Percentiles rank a stretch among this genome's conserved stretches.
These are phyloP conservation scores for Salicornia ramosissima DNA, from an alignment of 148 eudicot species.

Conservation along the genomic window DNA sequence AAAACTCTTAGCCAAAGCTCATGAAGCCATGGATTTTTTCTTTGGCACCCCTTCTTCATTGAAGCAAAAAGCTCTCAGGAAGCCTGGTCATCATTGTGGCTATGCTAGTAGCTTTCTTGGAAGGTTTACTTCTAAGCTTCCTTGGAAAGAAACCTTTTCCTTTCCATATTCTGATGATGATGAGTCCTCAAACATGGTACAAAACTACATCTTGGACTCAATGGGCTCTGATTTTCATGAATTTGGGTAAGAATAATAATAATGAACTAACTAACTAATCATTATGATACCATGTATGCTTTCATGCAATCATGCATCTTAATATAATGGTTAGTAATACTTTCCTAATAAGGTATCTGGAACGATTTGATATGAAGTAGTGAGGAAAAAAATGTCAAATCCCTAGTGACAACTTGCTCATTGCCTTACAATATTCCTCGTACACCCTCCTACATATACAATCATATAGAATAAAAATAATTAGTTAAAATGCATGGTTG, in stretches of 20 bases:
- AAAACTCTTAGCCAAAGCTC: constrained; percentile 36
- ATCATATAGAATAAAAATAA: too few species aligned
- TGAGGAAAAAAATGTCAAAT: too few species aligned
- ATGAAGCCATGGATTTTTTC: constrained; percentile 35
- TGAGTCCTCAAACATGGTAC: constrained; percentile 27
- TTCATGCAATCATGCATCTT: too few species aligned
- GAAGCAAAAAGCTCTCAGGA: constrained; percentile 45
- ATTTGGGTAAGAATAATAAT: constrained; percentile 38
- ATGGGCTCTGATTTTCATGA: constrained; percentile 41
- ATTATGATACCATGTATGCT: too few species aligned
- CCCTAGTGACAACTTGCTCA: too few species aligned
- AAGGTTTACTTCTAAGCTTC: constrained; percentile 56
- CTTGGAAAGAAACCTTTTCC: constrained; percentile 77
- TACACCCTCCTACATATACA: too few species aligned
- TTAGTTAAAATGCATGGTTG: too few species aligned
- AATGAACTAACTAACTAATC: too few species aligned
- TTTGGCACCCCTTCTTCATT: constrained; percentile 35
- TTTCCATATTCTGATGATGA: constrained; percentile 34
- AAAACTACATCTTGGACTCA: constrained; percentile 32
- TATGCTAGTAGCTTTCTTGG: constrained; percentile 61
- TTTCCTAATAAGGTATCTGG: too few species aligned
- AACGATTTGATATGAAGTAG: too few species aligned
- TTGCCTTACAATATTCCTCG: too few species aligned
- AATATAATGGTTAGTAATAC: too few species aligned
- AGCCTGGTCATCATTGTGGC: constrained; percentile 50